A percentile compares a stretch with the other conserved stretches of the same genome.
Conservation (phyloP, 2,329 filamentous ascomycete genomes). For the Penicillium sp. region DNA sequence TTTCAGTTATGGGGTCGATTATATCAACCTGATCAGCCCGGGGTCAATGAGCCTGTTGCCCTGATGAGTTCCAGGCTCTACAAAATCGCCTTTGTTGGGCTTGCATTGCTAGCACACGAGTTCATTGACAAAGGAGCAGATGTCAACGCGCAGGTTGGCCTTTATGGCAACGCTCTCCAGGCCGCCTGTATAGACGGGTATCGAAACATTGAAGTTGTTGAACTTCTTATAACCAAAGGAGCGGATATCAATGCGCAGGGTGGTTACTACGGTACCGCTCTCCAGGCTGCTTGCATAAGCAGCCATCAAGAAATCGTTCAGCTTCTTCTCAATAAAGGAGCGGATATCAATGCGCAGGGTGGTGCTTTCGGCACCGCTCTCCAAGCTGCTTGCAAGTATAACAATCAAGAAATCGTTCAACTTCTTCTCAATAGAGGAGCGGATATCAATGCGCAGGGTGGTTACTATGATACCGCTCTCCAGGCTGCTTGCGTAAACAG, state of each 20-base stretch:
- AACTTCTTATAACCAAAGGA: background rate
- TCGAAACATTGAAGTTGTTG: background rate
- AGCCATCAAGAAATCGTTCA: too few relatives aligned
- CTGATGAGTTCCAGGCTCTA: background rate
- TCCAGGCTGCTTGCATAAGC: background rate
- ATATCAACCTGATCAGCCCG: conserved; percentile 2
- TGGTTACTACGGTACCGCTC: background rate
- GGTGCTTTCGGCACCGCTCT: background rate
- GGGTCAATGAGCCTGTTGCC: background rate
- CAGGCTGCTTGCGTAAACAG: background rate
- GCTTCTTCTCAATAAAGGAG: background rate
- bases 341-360: background rate
- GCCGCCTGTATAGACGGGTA: background rate
- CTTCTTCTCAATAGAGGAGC: background rate
- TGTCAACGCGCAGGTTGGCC: background rate
- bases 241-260: background rate
- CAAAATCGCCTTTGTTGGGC: background rate
- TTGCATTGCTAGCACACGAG: background rate
- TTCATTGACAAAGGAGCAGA: background rate
- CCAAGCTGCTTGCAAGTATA: background rate
- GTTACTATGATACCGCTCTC: background rate
- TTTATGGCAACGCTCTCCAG: background rate
- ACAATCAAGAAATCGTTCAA: background rate
- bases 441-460: too few relatives aligned
- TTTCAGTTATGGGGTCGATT: conserved; percentile 9